Conservation (phyloP, 768 basidiomycete genomes). For the Suillus plorans region DNA sequence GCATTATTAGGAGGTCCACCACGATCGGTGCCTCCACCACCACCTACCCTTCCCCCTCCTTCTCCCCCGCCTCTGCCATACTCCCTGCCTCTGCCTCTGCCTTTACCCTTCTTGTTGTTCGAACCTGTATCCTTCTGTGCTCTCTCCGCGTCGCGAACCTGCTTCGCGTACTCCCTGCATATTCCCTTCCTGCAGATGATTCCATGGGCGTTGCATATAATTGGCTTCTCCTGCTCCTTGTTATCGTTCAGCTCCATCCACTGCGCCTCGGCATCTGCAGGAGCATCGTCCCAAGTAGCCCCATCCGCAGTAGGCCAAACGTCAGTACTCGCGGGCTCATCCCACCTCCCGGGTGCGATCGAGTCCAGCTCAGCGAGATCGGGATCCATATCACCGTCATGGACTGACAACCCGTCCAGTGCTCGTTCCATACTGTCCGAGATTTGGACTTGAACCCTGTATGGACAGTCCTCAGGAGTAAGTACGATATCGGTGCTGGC, state of each 20-base stretch:
- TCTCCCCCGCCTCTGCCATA: slow-evolving; percentile 6
- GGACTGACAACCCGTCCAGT: slow-evolving; percentile 25
- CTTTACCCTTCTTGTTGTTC: slow-evolving; percentile 18
- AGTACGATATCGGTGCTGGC: slow-evolving; percentile 30
- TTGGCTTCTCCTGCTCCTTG: slow-evolving; percentile 10
- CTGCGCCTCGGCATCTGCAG: slow-evolving; percentile 21
- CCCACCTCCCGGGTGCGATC: slow-evolving; percentile 26
- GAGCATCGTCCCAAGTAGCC: slow-evolving; percentile 16
- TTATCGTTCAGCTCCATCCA: slow-evolving; percentile 16
- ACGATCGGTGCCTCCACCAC: neutral
- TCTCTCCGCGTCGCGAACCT: slow-evolving; percentile 19
- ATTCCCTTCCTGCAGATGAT: slow-evolving; percentile 37
- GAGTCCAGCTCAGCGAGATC: slow-evolving; percentile 21
- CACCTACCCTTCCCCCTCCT: slow-evolving; percentile 6
- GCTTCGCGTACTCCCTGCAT: slow-evolving; percentile 32
- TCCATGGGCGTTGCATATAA: slow-evolving; percentile 33
- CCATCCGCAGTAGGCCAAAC: neutral
- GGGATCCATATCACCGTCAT: slow-evolving; percentile 10
- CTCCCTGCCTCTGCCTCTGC: neutral
- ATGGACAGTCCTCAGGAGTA: slow-evolving; percentile 26
- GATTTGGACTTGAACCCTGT: slow-evolving; percentile 20
- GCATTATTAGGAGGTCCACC: slow-evolving; percentile 8
- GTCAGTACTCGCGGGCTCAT: slow-evolving; percentile 2
- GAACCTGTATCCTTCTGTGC: slow-evolving; percentile 15
- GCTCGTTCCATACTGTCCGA: slow-evolving; percentile 30